Conservation (phyloP, 192 early-diverging fungal species). For the Coemansia aciculifera region DNA sequence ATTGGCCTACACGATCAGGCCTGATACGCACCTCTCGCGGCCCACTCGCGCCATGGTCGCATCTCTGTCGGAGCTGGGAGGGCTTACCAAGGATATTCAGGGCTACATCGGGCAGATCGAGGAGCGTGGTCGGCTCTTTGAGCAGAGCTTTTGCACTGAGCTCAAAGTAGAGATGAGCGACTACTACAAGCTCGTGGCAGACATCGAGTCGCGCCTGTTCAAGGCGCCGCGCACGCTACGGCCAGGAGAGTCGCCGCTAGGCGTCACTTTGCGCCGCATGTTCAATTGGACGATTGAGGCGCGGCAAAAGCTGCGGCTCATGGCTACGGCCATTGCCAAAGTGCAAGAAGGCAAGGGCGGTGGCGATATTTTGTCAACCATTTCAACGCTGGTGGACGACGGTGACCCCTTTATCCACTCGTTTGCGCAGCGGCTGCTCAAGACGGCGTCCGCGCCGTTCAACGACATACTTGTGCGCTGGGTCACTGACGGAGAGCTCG, state of each 20-base stretch:
- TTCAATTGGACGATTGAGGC: slow-evolving; percentile 85
- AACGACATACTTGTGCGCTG: slow-evolving; percentile 86
- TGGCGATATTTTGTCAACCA: slow-evolving; percentile 56
- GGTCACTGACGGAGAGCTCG: slow-evolving; percentile 93
- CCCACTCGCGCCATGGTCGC: slow-evolving; percentile 67
- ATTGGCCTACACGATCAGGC: slow-evolving; percentile 59
- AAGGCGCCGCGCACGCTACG: slow-evolving; percentile 46
- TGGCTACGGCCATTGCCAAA: slow-evolving; percentile 57
- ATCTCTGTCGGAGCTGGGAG: slow-evolving; percentile 77
- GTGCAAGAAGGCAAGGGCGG: slow-evolving; percentile 42
- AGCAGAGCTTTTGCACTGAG: slow-evolving; percentile 77
- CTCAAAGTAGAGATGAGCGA: slow-evolving; percentile 76
- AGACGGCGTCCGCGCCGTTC: slow-evolving; percentile 81
- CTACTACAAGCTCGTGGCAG: slow-evolving; percentile 86
- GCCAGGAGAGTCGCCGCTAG: slow-evolving; percentile 54
- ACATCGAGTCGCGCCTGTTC: slow-evolving; percentile 77
- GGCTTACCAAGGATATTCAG: slow-evolving; percentile 68
- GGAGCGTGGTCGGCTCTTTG: slow-evolving; percentile 27
- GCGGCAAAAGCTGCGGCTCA: slow-evolving; percentile 71
- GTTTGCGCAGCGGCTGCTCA: slow-evolving; percentile 75
- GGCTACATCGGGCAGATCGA: slow-evolving; percentile 55
- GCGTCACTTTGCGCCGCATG: slow-evolving; percentile 80
- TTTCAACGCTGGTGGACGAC: slow-evolving; percentile 83
- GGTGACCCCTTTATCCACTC: slow-evolving; percentile 87
- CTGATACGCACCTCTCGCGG: slow-evolving; percentile 53